Evolutionary conservation across 352 stramenopile species (phyloP).

Genomic region (Globisporangium nunn): DNA sequence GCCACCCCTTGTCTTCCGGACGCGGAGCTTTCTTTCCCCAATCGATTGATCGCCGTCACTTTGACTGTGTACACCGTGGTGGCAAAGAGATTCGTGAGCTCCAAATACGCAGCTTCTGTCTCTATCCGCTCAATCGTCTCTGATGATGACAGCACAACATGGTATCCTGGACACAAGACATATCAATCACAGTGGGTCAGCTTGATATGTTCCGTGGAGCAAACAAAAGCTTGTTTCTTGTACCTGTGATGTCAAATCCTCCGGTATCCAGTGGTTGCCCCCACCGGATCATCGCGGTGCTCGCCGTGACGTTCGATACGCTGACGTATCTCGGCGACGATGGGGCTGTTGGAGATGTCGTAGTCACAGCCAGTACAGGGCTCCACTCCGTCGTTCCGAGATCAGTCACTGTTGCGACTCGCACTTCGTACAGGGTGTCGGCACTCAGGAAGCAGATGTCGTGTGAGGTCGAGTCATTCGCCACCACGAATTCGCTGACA

Average conservation of each 20-base stretch:
- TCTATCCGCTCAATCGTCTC: constrained; percentile 13
- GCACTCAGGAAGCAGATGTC: constrained; percentile 22
- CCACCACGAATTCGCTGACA: constrained; percentile 12
- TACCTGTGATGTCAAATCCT: constrained; percentile 36
- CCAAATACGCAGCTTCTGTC: constrained; percentile 10
- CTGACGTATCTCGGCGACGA: constrained; percentile 22
- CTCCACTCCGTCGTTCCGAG: constrained; percentile 35
- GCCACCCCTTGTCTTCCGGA: constrained; percentile 15
- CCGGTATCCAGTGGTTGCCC: constrained; percentile 32
- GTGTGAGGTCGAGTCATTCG: constrained; percentile 19
- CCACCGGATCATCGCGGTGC: constrained; percentile 30
- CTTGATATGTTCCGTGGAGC: no score
- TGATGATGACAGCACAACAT: constrained; percentile 13
- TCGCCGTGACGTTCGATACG: constrained; percentile 28
- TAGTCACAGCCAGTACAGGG: constrained; percentile 13
- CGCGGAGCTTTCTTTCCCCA: constrained; percentile 18
- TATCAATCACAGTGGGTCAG: background rate
- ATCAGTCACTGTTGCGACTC: constrained; percentile 31
- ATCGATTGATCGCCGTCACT: constrained; percentile 30
- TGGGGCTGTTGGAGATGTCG: constrained; percentile 20
- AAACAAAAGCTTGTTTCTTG: background rate
- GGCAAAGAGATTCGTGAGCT: constrained; percentile 24
- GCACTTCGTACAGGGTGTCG: constrained; percentile 24
- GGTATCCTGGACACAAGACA: constrained; percentile 14
- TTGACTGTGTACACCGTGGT: constrained; percentile 46